Percentiles rank a stretch among this genome's conserved stretches.
Conservation (phyloP, 805 yeast species). For the Spathaspora sp. region DNA sequence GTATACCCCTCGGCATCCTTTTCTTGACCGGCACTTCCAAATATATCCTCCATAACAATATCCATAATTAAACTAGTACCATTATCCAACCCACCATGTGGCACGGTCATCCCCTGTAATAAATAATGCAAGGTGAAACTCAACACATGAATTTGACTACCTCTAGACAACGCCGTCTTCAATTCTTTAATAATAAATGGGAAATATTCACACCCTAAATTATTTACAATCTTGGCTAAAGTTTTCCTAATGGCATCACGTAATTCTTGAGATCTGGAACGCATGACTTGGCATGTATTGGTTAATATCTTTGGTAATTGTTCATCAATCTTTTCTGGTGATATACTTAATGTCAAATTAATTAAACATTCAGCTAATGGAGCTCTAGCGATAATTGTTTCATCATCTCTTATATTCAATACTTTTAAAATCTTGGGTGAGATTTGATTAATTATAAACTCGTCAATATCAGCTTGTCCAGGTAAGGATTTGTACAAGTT, state of each 20-base stretch:
- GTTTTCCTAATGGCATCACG: conserved; percentile 83
- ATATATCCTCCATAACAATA: conserved; percentile 84
- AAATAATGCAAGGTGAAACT: conserved; percentile 83
- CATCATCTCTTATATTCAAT: conserved; percentile 67
- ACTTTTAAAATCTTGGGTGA: conserved; percentile 60
- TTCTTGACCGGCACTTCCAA: conserved; percentile 90
- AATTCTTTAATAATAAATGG: conserved; percentile 75
- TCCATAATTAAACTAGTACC: conserved; percentile 58
- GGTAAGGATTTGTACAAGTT: conserved; percentile 3
- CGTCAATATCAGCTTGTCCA: conserved; percentile 22
- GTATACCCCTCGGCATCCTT: conserved; percentile 92
- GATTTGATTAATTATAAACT: conserved; percentile 50
- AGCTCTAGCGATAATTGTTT: conserved; percentile 69
- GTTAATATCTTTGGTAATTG: conserved; percentile 82
- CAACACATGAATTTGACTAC: conserved; percentile 90
- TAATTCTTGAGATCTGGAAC: conserved; percentile 80
- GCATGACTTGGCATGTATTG: conserved; percentile 80
- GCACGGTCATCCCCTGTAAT: conserved; percentile 49
- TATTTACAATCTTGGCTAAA: conserved; percentile 57
- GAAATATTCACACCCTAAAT: conserved; percentile 72
- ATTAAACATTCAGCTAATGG: conserved; percentile 81
- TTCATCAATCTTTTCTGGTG: conserved; percentile 49
- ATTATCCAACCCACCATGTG: conserved; percentile 74
- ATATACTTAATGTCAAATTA: conserved; percentile 59
- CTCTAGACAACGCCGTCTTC: conserved; percentile 73